A percentile compares a stretch with the other conserved stretches of the same genome.
Evolutionary conservation across 2,329 filamentous ascomycete genomes (phyloP).

Genomic region (Calycina herbarum): DNA sequence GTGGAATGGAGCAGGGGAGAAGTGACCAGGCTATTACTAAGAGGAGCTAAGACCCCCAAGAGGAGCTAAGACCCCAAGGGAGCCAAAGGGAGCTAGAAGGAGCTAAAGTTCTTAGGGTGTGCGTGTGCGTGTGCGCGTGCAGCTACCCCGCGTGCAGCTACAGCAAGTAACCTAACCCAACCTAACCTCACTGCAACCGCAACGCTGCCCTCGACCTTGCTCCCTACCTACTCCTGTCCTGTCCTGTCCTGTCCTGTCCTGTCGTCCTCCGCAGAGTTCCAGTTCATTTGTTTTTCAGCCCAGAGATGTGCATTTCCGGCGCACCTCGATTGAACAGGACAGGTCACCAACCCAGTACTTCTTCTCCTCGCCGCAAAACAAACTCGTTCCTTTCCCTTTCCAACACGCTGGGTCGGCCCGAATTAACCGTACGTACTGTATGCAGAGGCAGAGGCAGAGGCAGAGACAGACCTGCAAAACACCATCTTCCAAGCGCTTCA

Average conservation of each 20-base stretch:
- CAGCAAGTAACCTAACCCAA: not conserved
- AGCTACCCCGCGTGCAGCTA: not conserved
- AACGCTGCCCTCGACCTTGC: too few species aligned
- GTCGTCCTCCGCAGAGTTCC: too few species aligned
- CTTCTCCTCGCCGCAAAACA: too few species aligned
- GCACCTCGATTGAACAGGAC: too few species aligned
- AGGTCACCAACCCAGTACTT: too few species aligned
- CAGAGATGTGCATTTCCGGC: too few species aligned
- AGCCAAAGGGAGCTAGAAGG: too few species aligned
- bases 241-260: too few species aligned
- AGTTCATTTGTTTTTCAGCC: too few species aligned
- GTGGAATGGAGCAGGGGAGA: not conserved
- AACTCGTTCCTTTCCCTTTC: not conserved
- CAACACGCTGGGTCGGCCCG: not conserved
- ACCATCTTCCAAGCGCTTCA: not conserved
- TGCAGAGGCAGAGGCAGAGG: slow-evolving; percentile 5
- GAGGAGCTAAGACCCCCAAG: not conserved
- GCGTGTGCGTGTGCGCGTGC: not conserved
- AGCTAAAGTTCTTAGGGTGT: too few species aligned
- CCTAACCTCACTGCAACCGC: too few species aligned
- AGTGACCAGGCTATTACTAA: not conserved
- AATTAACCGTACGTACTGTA: slow-evolving; percentile 1
- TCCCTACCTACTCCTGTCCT: too few species aligned
- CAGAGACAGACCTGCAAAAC: not conserved
- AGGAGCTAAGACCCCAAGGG: not conserved